These are phyloP conservation scores for Chlorophyllum brunneum DNA, from an alignment of 768 basidiomycete species.

Conservation along the genomic window DNA sequence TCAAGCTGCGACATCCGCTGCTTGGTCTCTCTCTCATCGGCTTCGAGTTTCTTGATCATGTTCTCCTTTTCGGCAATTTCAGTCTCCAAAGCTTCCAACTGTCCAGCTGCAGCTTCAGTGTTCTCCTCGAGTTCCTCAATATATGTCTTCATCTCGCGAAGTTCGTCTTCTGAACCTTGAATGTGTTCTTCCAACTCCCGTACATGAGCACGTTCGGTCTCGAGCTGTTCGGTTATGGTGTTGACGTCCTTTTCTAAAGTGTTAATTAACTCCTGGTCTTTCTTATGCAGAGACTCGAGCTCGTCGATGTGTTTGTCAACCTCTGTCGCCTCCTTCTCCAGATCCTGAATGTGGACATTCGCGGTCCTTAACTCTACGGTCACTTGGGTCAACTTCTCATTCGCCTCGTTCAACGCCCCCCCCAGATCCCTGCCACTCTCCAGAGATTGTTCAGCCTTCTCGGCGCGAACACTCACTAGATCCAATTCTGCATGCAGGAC, in stretches of 20 bases:
- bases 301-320: constrained; percentile 50
- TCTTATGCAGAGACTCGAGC: constrained; percentile 53
- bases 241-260: constrained; percentile 44
- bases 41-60: constrained; percentile 17
- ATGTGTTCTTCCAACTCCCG: constrained; percentile 32
- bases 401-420: constrained; percentile 61
- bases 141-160: constrained; percentile 47
- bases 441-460: constrained; percentile 61
- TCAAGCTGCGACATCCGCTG: constrained; percentile 45
- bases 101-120: constrained; percentile 47
- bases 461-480: constrained; percentile 52
- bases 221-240: constrained; percentile 33
- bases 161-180: constrained; percentile 38
- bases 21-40: constrained; percentile 45
- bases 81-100: constrained; percentile 52
- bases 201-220: constrained; percentile 23
- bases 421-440: constrained; percentile 68
- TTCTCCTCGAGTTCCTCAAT: constrained; percentile 59
- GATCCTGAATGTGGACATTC: constrained; percentile 51
- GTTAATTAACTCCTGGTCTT: constrained; percentile 42
- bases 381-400: constrained; percentile 52
- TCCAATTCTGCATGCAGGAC: constrained; percentile 50
- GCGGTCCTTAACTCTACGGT: constrained; percentile 59
- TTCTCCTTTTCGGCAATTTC: constrained; percentile 45
- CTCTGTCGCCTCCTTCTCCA: constrained; percentile 56